Evolutionary conservation across 495 filamentous ascomycete species (phyloP), one percentile per base, ranked within the genome.

Genomic region (Aspergillus panamensis): DNA sequence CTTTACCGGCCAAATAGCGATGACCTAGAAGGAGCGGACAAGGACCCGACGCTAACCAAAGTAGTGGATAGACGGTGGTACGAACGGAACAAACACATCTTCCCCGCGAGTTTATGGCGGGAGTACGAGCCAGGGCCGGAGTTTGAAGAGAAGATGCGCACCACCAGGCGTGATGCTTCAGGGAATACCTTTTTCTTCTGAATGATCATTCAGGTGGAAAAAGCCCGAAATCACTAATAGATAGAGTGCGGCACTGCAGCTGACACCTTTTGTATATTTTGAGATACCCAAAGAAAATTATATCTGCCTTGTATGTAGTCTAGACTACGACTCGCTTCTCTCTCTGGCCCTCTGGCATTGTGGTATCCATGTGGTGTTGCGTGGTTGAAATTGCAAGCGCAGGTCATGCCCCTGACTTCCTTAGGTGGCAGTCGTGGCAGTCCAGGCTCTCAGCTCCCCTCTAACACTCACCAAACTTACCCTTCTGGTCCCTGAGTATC

Each of bases 11-110:
- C 75, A 62, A 77, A 62, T 61, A 66, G 77, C 59, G 69, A 75
- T 2, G 45, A 72, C n/a, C 78, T 95, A 3, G 92, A 96, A 76
- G 93, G 92, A 8, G 80, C 71, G 16, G 79, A 82, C 32, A 90
- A 95, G 53, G 93, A 97, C 59, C 84, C 91, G 0, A 82, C 83
- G 3, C 77, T 90, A 55, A 98, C 94, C 21, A 97, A 96, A 70
- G 94, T 97, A 8, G 94, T 98, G 2, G 94, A 98, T 74, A 80
- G 94, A 45, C 75, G 94, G 55, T 98, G 94, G 94, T 98, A 97
- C 67, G 90, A 96, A 75, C 80, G 86, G 62, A 96, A 97, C 69
- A 98, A 97, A 69, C 94, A 98, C 63, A 97, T 97, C 48, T 97
- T 92, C 71, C 94, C 94, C 0, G 94, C 93, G 6, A 96, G 89